Percentiles rank a stretch among this genome's conserved stretches.
Conservation (phyloP, 129 eudicot genomes). For the Pseudognaphalium luteoalbum region DNA sequence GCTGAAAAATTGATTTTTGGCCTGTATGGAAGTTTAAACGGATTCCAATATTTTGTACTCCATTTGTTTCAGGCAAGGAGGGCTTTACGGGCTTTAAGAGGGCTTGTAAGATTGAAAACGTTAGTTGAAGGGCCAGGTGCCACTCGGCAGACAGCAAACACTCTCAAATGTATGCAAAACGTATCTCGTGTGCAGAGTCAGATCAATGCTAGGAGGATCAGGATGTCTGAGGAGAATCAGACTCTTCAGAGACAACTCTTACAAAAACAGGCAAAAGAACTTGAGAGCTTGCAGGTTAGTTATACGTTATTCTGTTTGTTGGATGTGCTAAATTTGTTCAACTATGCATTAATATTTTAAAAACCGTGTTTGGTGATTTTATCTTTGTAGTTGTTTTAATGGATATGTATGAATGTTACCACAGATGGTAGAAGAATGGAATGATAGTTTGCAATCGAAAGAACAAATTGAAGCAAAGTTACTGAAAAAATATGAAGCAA, state of each 20-base stretch:
- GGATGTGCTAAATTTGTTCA: too few relatives aligned
- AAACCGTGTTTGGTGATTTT: neutral
- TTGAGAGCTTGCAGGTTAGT: slow-evolving; percentile 67
- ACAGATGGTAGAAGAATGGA: slow-evolving; percentile 85
- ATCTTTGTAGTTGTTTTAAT: neutral
- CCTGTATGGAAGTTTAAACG: neutral
- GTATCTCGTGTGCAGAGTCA: slow-evolving; percentile 84
- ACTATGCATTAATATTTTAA: too few relatives aligned
- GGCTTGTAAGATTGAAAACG: slow-evolving; percentile 78
- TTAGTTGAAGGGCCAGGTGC: slow-evolving; percentile 75
- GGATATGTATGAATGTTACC: slow-evolving; percentile 12
- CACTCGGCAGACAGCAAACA: slow-evolving; percentile 69
- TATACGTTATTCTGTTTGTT: slow-evolving; percentile 6
- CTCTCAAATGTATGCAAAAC: slow-evolving; percentile 85
- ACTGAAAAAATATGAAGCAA: slow-evolving; percentile 75
- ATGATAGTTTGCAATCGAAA: slow-evolving; percentile 73
- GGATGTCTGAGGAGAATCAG: slow-evolving; percentile 87
- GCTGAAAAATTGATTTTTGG: too few relatives aligned
- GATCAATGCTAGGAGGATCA: slow-evolving; percentile 67
- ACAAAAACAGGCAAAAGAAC: slow-evolving; percentile 79
- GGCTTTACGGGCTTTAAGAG: slow-evolving; percentile 80
- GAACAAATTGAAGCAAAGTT: slow-evolving; percentile 82
- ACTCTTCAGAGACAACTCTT: slow-evolving; percentile 77
- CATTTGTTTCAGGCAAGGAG: slow-evolving; percentile 69
- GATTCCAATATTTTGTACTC: neutral